Conservation (phyloP, 1,139 yeast species). For the Hyphopichia pseudoburtonii region DNA sequence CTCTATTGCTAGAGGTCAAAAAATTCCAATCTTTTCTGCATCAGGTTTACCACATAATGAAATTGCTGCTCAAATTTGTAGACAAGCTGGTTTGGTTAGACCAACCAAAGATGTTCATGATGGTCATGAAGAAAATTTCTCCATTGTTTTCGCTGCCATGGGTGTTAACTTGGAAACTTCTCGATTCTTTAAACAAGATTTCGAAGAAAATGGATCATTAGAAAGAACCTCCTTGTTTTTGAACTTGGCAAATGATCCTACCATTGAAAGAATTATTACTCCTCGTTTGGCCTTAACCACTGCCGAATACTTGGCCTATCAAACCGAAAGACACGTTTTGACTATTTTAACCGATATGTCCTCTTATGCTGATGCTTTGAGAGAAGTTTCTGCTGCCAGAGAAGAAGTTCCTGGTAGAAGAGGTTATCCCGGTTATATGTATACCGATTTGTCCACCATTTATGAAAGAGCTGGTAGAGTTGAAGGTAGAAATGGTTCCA, state of each 20-base stretch:
- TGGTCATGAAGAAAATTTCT: slow-evolving; percentile 99
- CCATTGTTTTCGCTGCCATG: slow-evolving; percentile 95
- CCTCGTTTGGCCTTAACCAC: slow-evolving; percentile 99
- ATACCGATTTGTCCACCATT: slow-evolving; percentile 97
- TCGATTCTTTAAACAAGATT: slow-evolving; percentile 85
- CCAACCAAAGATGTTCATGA: slow-evolving; percentile 99
- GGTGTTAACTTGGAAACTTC: slow-evolving; percentile 53
- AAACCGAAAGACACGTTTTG: slow-evolving; percentile 98
- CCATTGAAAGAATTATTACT: slow-evolving; percentile 98
- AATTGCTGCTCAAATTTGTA: slow-evolving; percentile 99
- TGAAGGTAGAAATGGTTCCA: slow-evolving; percentile 99
- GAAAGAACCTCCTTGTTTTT: slow-evolving; percentile 96
- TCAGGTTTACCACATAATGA: slow-evolving; percentile 99
- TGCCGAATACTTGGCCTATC: slow-evolving; percentile 97
- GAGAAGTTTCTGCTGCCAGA: slow-evolving; percentile 99
- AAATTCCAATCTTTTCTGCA: slow-evolving; percentile 97
- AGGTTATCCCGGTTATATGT: slow-evolving; percentile 99
- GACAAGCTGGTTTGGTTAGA: slow-evolving; percentile 98
- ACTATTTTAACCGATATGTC: slow-evolving; percentile 99
- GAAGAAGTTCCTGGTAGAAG: slow-evolving; percentile 99
- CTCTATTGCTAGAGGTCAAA: slow-evolving; percentile 99
- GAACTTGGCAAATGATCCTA: slow-evolving; percentile 98
- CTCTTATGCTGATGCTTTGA: slow-evolving; percentile 97
- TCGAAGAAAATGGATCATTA: slow-evolving; percentile 97
- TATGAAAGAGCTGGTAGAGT: slow-evolving; percentile 99